phyloP scores from a whole-genome alignment of 2,329 filamentous ascomycete genomes.

The Aspergillus phoenicis region DNA sequence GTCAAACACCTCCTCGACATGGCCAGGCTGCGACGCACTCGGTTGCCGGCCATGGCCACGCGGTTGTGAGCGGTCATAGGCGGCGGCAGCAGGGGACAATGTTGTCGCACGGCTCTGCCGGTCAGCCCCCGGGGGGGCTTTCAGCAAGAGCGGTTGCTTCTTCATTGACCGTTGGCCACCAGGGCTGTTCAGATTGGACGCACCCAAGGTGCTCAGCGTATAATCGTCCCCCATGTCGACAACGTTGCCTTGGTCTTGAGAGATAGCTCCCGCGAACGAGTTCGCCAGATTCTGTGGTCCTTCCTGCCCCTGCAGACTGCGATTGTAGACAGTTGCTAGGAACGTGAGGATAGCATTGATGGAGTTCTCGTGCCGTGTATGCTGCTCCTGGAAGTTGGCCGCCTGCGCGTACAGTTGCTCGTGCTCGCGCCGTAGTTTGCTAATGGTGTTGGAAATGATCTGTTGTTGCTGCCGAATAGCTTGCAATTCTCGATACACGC shows the following conservation, averaged over 20 bases:
- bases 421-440: constrained; percentile 79
- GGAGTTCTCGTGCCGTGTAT: constrained; percentile 95
- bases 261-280: constrained; percentile 76
- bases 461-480: constrained; percentile 84
- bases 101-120: constrained; percentile 37
- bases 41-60: constrained; percentile 35
- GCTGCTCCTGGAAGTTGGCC: constrained; percentile 82
- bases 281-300: constrained; percentile 77
- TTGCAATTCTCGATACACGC: constrained; percentile 77
- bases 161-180: constrained; percentile 46
- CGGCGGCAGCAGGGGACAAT: constrained; percentile 39
- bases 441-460: constrained; percentile 80
- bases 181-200: constrained; percentile 35
- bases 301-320: constrained; percentile 83
- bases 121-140: constrained; percentile 42
- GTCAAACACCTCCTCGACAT: constrained; percentile 50
- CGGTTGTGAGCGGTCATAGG: constrained; percentile 35
- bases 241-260: constrained; percentile 62
- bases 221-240: constrained; percentile 64
- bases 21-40: constrained; percentile 35
- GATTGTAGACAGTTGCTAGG: constrained; percentile 92
- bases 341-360: constrained; percentile 99
- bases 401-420: constrained; percentile 86
- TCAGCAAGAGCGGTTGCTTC: constrained; percentile 50
- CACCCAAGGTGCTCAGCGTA: constrained; percentile 38